A percentile compares a stretch with the other conserved stretches of the same genome.
Evolutionary conservation across 257 asterid species (phyloP).

Genomic region (Rubia yunnanensis): DNA sequence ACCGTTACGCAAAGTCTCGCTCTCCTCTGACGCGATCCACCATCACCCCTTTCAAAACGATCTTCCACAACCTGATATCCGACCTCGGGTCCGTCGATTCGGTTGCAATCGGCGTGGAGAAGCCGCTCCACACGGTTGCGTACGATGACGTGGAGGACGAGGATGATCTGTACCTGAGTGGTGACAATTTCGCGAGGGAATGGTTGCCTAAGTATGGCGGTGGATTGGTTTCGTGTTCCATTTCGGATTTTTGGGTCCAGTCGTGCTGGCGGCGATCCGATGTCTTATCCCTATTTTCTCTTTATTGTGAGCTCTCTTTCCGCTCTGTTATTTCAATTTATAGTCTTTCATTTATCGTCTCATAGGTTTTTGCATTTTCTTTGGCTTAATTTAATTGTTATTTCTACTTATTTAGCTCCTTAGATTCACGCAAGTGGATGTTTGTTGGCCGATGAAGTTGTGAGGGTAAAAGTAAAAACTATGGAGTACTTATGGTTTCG

Average conservation of each 20-base stretch:
- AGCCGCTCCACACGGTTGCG: constrained; percentile 37
- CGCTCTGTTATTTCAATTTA: background rate
- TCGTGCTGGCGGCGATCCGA: constrained; percentile 69
- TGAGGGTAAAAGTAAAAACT: background rate
- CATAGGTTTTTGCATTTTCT: background rate
- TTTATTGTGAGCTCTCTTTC: constrained; percentile 34
- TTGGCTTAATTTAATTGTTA: background rate
- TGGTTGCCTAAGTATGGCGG: constrained; percentile 51
- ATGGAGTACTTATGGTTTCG: background rate
- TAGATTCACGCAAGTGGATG: background rate
- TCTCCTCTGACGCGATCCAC: constrained; percentile 35
- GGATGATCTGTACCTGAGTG: constrained; percentile 55
- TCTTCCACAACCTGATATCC: constrained; percentile 35
- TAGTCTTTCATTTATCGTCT: background rate
- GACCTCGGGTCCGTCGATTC: constrained; percentile 36
- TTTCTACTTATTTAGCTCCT: background rate
- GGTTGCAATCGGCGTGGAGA: constrained; percentile 57
- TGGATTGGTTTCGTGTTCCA: constrained; percentile 35
- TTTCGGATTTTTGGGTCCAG: constrained; percentile 75
- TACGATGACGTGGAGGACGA: constrained; percentile 61
- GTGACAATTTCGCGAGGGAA: constrained; percentile 30
- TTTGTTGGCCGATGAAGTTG: background rate
- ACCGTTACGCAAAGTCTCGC: constrained; percentile 58
- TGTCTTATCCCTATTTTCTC: constrained; percentile 43
- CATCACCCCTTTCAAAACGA: constrained; percentile 55